Evolutionary conservation across 768 basidiomycete species (phyloP).

Genomic region (Clitopilus hobsonii): DNA sequence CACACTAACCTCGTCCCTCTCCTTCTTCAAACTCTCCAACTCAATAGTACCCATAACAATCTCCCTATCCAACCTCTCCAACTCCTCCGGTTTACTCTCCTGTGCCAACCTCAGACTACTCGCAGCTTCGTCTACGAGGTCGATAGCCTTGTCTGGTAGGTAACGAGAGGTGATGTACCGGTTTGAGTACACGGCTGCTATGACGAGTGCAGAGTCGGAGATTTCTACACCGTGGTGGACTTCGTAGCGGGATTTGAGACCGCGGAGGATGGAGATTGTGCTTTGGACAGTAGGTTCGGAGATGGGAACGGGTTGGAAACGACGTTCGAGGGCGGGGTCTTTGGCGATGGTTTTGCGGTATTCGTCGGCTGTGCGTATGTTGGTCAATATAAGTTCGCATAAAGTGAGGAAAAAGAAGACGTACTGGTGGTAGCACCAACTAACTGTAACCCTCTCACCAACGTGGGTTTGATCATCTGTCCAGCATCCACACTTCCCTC

Average conservation of each 20-base stretch:
- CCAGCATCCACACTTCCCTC: constrained; percentile 92
- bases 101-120: constrained; percentile 84
- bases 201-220: constrained; percentile 83
- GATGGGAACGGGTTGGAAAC: constrained; percentile 87
- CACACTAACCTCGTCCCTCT: constrained; percentile 77
- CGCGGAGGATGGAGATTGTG: constrained; percentile 83
- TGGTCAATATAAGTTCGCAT: not conserved
- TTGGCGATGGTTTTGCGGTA: constrained; percentile 90
- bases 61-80: constrained; percentile 78
- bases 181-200: constrained; percentile 81
- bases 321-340: constrained; percentile 85
- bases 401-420: constrained; percentile 18
- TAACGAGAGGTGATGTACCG: constrained; percentile 86
- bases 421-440: constrained; percentile 88
- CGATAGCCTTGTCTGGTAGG: constrained; percentile 89
- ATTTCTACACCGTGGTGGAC: constrained; percentile 94
- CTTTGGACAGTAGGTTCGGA: constrained; percentile 86
- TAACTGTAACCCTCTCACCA: constrained; percentile 82
- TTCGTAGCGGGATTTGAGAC: constrained; percentile 80
- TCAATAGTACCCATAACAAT: constrained; percentile 89
- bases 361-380: constrained; percentile 57
- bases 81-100: constrained; percentile 81
- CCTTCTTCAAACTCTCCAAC: constrained; percentile 84
- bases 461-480: constrained; percentile 89
- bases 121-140: constrained; percentile 91